A percentile compares a stretch with the other conserved stretches of the same genome.
Evolutionary conservation across 108 stramenopile genomes (phyloP).

Genomic region (Nitzschia putrida): DNA sequence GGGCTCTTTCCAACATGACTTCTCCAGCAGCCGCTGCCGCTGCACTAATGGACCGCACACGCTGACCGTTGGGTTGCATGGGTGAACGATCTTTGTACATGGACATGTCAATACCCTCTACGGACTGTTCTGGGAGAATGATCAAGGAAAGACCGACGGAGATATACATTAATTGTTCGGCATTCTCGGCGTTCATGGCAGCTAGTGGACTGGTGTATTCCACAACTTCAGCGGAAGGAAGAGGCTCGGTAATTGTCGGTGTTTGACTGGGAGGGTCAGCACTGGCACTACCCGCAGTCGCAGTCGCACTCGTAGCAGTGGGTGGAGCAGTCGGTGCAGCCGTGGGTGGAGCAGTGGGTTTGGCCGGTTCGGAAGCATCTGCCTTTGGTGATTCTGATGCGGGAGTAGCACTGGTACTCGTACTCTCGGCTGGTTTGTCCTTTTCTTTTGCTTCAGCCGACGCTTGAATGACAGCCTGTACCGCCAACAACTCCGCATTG

Average conservation of each 20-base stretch:
- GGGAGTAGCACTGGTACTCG: not conserved
- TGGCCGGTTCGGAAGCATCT: not conserved
- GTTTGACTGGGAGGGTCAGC: not conserved
- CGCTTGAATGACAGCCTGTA: not conserved
- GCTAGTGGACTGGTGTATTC: not conserved
- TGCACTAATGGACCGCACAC: conserved; percentile 53
- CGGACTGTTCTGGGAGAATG: conserved; percentile 56
- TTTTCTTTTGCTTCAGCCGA: not conserved
- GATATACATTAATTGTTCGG: conserved; percentile 59
- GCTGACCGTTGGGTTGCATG: conserved; percentile 54
- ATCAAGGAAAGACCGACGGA: conserved; percentile 68
- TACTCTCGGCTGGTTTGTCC: not conserved
- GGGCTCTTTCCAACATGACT: conserved; percentile 66
- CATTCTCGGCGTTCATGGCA: conserved; percentile 43
- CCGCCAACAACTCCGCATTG: conserved; percentile 27
- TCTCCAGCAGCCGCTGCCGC: conserved; percentile 73
- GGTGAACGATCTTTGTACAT: conserved; percentile 48
- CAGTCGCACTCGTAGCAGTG: not conserved
- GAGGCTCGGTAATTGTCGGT: conserved; percentile 4
- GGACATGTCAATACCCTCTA: conserved; percentile 31
- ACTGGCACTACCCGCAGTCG: not conserved
- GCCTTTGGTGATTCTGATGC: conserved; percentile 2
- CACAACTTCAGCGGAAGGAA: not conserved
- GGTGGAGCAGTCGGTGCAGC: not conserved
- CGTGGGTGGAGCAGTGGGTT: not conserved